phyloP scores from a whole-genome alignment of 495 filamentous ascomycete genomes.

The Baudoinia panamericana region DNA sequence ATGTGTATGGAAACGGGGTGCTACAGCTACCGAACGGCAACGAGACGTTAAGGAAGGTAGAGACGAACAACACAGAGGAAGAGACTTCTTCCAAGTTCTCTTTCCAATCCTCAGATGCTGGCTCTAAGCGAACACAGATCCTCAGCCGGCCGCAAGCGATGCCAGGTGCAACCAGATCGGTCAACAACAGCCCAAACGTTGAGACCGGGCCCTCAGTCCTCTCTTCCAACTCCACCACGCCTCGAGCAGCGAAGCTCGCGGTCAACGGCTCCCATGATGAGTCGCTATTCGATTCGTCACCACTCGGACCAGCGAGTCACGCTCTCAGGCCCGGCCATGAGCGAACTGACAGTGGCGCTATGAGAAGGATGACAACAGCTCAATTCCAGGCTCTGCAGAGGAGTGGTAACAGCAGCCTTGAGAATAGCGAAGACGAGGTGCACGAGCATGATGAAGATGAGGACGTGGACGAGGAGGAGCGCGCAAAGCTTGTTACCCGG shows the following conservation, averaged over 20 bases:
- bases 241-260: conserved; percentile 11
- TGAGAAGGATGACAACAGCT: conserved; percentile 17
- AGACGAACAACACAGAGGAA: no score
- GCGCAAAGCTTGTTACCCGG: conserved; percentile 54
- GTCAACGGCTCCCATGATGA: conserved; percentile 5
- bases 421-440: conserved; percentile 42
- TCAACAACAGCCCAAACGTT: conserved; percentile 6
- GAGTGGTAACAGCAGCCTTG: conserved; percentile 36
- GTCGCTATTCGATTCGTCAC: conserved; percentile 15
- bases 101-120: no score
- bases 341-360: conserved; percentile 13
- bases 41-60: no score
- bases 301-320: conserved; percentile 16
- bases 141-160: no score
- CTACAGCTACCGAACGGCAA: no score
- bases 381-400: conserved; percentile 29
- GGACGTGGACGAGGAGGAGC: conserved; percentile 75
- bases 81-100: no score
- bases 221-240: conserved; percentile 19
- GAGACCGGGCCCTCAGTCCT: no score
- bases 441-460: conserved; percentile 52
- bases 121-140: not conserved
- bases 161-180: conserved; percentile 8
- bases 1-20: no score
- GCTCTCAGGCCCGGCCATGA: conserved; percentile 15